phyloP scores from a whole-genome alignment of 768 basidiomycete genomes.

The Pleurotus djamor region DNA sequence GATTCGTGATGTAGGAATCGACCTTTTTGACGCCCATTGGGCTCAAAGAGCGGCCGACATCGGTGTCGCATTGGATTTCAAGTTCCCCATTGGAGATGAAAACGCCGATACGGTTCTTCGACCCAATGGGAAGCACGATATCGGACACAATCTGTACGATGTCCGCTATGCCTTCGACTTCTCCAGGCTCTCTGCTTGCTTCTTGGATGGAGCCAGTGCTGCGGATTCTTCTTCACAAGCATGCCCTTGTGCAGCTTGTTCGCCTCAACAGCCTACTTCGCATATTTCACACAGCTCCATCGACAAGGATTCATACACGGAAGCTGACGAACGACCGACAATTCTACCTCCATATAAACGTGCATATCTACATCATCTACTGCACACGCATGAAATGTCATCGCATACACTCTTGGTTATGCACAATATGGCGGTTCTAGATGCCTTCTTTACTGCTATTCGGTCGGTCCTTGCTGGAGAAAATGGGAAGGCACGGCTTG shows the following conservation, averaged over 20 bases:
- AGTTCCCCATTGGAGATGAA: slow-evolving; percentile 48
- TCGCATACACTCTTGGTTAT: slow-evolving; percentile 71
- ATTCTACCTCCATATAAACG: slow-evolving; percentile 34
- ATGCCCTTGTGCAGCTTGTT: slow-evolving; percentile 59
- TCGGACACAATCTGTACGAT: slow-evolving; percentile 79
- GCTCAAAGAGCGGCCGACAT: slow-evolving; percentile 63
- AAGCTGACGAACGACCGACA: neutral
- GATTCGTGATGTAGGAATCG: slow-evolving; percentile 63
- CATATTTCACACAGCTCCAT: slow-evolving; percentile 43
- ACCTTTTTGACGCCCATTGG: slow-evolving; percentile 77
- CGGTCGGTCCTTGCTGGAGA: slow-evolving; percentile 30
- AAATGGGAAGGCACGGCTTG: slow-evolving; percentile 21
- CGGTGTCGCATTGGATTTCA: slow-evolving; percentile 79
- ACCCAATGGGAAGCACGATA: slow-evolving; percentile 28
- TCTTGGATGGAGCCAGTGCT: slow-evolving; percentile 24
- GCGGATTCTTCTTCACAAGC: slow-evolving; percentile 11
- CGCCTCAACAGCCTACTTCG: slow-evolving; percentile 33
- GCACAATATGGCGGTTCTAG: slow-evolving; percentile 74
- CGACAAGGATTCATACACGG: slow-evolving; percentile 22
- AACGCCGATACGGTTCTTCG: neutral
- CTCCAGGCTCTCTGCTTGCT: slow-evolving; percentile 40
- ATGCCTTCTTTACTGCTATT: slow-evolving; percentile 61
- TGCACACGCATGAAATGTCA: slow-evolving; percentile 90
- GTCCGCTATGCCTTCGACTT: slow-evolving; percentile 60
- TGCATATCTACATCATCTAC: slow-evolving; percentile 81